Evolutionary conservation across 768 basidiomycete genomes (phyloP).

Genomic region (Mycena polygramma): DNA sequence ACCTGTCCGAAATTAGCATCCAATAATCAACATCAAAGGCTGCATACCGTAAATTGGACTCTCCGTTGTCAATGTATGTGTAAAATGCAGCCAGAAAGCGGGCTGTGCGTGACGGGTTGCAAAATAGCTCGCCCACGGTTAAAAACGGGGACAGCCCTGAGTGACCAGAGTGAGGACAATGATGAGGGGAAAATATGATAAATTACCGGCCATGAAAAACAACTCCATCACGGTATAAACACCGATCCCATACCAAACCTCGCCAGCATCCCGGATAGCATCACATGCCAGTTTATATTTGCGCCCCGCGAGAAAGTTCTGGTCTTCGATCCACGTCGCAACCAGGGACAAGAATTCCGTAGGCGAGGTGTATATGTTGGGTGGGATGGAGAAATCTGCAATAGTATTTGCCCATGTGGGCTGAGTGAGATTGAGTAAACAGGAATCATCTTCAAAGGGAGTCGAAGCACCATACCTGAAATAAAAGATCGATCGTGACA

Average conservation of each 20-base stretch:
- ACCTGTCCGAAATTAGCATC: background rate
- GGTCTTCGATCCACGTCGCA: constrained; percentile 33
- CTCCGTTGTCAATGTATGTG: constrained; percentile 25
- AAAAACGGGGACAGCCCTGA: constrained; percentile 38
- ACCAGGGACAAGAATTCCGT: constrained; percentile 28
- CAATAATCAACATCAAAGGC: background rate
- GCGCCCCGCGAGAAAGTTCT: background rate
- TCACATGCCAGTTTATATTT: constrained; percentile 24
- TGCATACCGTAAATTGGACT: constrained; percentile 27
- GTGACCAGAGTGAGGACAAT: constrained; percentile 7
- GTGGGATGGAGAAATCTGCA: constrained; percentile 3
- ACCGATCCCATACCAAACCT: constrained; percentile 38
- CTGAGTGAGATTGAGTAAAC: background rate
- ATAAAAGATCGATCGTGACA: constrained; percentile 34
- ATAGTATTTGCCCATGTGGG: constrained; percentile 22
- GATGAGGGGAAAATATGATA: background rate
- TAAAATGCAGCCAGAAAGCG: constrained; percentile 40
- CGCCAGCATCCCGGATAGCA: constrained; percentile 17
- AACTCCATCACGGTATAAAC: constrained; percentile 41
- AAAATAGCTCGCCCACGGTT: constrained; percentile 38
- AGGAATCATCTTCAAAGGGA: too few relatives aligned
- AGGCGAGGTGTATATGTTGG: constrained; percentile 24
- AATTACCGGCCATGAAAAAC: constrained; percentile 38
- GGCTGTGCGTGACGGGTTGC: constrained; percentile 38
- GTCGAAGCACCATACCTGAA: constrained; percentile 31